phyloP scores from a whole-genome alignment of 306 rosid genomes.

The Comarum palustre region DNA sequence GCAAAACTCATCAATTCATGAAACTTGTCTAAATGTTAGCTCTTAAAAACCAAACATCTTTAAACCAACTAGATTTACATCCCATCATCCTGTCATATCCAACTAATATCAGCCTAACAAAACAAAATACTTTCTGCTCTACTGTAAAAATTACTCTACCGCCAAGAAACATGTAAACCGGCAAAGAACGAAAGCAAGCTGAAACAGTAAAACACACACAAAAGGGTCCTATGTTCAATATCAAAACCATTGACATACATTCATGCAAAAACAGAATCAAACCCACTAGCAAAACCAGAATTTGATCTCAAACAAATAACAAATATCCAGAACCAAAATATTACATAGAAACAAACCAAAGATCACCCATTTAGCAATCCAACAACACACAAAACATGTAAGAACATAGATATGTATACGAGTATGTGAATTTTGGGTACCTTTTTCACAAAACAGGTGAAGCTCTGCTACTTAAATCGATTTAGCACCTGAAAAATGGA shows the following conservation, averaged over 20 bases:
- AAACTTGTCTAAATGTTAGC: not conserved
- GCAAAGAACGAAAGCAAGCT: not conserved
- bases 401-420: not conserved
- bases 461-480: constrained; percentile 4
- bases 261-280: constrained; percentile 12
- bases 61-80: not conserved
- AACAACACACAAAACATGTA: not conserved
- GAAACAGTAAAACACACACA: not conserved
- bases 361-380: constrained; percentile 4
- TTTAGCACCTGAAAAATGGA: constrained; percentile 22
- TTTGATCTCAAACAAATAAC: not conserved
- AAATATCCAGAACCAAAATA: constrained; percentile 7
- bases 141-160: not conserved
- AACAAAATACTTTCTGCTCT: not conserved
- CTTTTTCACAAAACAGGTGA: constrained; percentile 16
- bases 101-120: not conserved
- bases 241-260: not conserved
- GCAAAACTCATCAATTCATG: not conserved
- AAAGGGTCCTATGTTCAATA: not conserved
- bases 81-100: not conserved
- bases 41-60: not conserved
- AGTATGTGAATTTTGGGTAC: constrained; percentile 6
- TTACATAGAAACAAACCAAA: not conserved
- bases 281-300: not conserved
- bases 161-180: not conserved